A percentile compares a stretch with the other conserved stretches of the same genome.
phyloP scores from a whole-genome alignment of 2,329 filamentous ascomycete genomes.

The Colletotrichum kahawae region DNA sequence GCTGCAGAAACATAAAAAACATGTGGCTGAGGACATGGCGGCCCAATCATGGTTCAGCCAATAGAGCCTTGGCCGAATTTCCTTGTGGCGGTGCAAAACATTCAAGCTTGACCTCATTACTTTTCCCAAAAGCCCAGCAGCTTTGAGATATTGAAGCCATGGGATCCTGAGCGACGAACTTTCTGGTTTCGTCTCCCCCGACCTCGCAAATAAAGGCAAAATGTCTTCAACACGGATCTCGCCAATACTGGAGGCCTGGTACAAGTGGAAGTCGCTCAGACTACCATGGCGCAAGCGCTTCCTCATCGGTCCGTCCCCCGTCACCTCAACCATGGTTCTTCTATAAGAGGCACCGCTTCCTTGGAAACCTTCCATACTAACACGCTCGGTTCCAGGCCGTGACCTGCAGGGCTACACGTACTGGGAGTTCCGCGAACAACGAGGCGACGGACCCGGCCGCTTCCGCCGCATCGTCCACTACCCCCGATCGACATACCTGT shows the following conservation, averaged over 20 bases:
- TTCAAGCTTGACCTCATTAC: conserved; percentile 24
- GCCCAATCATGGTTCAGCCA: neutral
- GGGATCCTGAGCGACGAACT: conserved; percentile 2
- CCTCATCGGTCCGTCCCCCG: conserved; percentile 57
- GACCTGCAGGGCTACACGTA: conserved; percentile 72
- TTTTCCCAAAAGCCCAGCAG: neutral
- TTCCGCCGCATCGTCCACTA: conserved; percentile 69
- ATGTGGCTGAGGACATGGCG: conserved; percentile 16
- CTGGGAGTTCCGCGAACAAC: conserved; percentile 68
- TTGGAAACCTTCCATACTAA: neutral
- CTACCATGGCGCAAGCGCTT: conserved; percentile 69
- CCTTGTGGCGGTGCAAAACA: conserved; percentile 22
- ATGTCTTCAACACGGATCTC: conserved; percentile 21
- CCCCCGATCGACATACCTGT: conserved; percentile 57
- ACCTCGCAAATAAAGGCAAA: neutral
- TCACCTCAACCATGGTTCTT: neutral
- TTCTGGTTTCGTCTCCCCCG: neutral
- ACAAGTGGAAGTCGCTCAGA: conserved; percentile 65
- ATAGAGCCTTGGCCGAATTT: neutral
- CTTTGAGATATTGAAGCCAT: neutral
- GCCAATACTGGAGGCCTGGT: conserved; percentile 48
- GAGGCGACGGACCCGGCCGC: conserved; percentile 42
- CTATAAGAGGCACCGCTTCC: neutral
- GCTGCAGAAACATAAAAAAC: neutral
- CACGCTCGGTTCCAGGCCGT: conserved; percentile 48